These are phyloP conservation scores for Holtermanniella nyarrowii DNA, from an alignment of 768 basidiomycete genomes.

Conservation along the genomic window DNA sequence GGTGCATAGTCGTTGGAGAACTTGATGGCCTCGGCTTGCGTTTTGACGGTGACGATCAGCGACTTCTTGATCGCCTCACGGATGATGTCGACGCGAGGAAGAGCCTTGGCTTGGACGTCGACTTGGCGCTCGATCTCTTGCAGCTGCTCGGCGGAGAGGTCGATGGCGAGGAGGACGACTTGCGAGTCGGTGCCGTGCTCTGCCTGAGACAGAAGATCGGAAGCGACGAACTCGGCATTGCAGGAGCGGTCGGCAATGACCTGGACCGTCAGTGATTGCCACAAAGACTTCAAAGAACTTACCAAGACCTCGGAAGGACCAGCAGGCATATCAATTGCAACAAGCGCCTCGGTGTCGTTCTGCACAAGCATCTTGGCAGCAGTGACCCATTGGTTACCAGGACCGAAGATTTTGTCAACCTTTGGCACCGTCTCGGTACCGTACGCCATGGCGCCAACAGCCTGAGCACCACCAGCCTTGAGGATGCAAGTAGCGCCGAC, in stretches of 20 bases:
- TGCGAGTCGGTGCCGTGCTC: constrained; percentile 98
- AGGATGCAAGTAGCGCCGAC: constrained; percentile 83
- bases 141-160: constrained; percentile 52
- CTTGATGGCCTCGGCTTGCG: constrained; percentile 62
- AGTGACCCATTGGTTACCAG: constrained; percentile 99
- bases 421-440: constrained; percentile 92
- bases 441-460: constrained; percentile 90
- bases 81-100: constrained; percentile 81
- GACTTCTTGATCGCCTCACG: constrained; percentile 81
- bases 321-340: constrained; percentile 98
- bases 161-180: constrained; percentile 79
- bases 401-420: constrained; percentile 98
- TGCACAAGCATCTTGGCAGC: constrained; percentile 99
- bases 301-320: constrained; percentile 96
- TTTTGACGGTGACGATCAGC: constrained; percentile 65
- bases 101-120: constrained; percentile 71
- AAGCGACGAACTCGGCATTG: constrained; percentile 82
- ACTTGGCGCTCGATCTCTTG: constrained; percentile 72
- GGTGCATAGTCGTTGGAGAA: constrained; percentile 98
- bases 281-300: constrained; percentile 38
- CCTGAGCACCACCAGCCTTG: constrained; percentile 93
- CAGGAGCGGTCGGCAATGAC: constrained; percentile 86
- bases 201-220: constrained; percentile 92
- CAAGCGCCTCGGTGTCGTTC: constrained; percentile 91
- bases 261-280: constrained; percentile 43